phyloP scores from a whole-genome alignment of 2,329 filamentous ascomycete species.

The Pseudogymnoascus pannorum region DNA sequence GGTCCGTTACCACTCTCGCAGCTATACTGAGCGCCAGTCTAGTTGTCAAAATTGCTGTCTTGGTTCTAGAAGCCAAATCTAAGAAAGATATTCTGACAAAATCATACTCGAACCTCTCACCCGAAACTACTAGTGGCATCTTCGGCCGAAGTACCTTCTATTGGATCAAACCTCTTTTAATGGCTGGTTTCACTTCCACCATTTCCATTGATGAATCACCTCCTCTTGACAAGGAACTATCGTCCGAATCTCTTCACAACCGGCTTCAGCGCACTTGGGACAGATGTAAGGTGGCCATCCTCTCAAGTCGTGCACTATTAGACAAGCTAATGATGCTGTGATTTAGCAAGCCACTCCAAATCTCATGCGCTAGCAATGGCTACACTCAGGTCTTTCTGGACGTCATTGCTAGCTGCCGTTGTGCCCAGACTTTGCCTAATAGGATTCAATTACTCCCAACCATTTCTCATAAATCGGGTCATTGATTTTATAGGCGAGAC shows the following conservation, averaged over 20 bases:
- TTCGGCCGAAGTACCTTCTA: conserved; percentile 31
- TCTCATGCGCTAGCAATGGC: not conserved
- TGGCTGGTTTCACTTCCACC: not conserved
- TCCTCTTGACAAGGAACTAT: not conserved
- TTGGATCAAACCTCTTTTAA: conserved; percentile 28
- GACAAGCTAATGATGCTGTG: not conserved
- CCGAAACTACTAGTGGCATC: conserved; percentile 27
- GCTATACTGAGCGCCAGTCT: conserved; percentile 24
- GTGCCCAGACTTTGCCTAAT: conserved; percentile 33
- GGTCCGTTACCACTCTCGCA: conserved; percentile 15
- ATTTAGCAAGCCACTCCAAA: not conserved
- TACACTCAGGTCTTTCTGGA: not conserved
- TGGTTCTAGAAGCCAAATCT: conserved; percentile 32
- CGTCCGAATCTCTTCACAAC: not conserved
- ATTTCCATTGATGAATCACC: not conserved
- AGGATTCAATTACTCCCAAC: conserved; percentile 38
- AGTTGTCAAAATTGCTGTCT: conserved; percentile 25
- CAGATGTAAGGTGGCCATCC: not conserved
- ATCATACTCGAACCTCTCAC: conserved; percentile 20
- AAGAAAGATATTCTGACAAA: conserved; percentile 34
- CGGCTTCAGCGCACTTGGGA: not conserved
- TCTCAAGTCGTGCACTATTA: not conserved
- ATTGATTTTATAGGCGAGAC: conserved; percentile 29
- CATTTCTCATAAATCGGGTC: conserved; percentile 35
- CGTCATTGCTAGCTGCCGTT: conserved; percentile 28